A percentile compares a stretch with the other conserved stretches of the same genome.
phyloP scores from a whole-genome alignment of 306 rosid genomes.

The Prinsepia uniflora region DNA sequence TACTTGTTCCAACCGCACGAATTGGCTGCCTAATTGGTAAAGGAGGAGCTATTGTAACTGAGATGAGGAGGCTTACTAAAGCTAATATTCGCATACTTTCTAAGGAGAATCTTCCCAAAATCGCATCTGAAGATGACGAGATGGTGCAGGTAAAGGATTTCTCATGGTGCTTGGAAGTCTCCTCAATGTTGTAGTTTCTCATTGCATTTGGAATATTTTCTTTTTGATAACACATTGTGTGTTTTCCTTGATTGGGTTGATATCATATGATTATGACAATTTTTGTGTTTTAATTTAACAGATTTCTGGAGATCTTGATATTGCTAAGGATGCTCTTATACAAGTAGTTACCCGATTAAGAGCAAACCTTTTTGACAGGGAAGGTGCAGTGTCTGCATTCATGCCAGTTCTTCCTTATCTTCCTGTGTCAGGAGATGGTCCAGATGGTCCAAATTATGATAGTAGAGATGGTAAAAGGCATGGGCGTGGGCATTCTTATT shows the following conservation, averaged over 20 bases:
- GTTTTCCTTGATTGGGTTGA: constrained; percentile 3
- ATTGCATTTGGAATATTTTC: neutral
- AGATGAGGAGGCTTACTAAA: constrained; percentile 88
- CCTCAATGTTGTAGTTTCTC: constrained; percentile 7
- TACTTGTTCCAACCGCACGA: constrained; percentile 82
- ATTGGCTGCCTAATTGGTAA: constrained; percentile 99
- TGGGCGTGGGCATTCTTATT: constrained; percentile 83
- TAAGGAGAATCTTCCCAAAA: constrained; percentile 84
- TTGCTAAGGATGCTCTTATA: constrained; percentile 94
- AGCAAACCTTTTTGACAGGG: constrained; percentile 90
- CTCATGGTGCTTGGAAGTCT: constrained; percentile 2
- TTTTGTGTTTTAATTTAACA: constrained; percentile 18
- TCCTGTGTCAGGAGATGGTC: constrained; percentile 66
- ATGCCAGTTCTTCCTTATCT: constrained; percentile 88
- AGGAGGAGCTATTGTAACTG: constrained; percentile 93
- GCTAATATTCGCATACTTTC: constrained; percentile 88
- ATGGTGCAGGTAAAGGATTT: constrained; percentile 80
- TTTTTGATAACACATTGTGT: neutral
- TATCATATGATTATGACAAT: constrained; percentile 21
- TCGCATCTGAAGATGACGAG: constrained; percentile 94
- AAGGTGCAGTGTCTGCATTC: constrained; percentile 71
- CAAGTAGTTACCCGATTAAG: constrained; percentile 85
- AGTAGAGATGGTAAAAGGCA: constrained; percentile 77
- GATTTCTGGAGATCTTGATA: constrained; percentile 92
- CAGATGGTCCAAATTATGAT: constrained; percentile 68